These are phyloP conservation scores for Blastocrithidia nonstop DNA, from an alignment of 208 protist genomes.

Conservation along the genomic window DNA sequence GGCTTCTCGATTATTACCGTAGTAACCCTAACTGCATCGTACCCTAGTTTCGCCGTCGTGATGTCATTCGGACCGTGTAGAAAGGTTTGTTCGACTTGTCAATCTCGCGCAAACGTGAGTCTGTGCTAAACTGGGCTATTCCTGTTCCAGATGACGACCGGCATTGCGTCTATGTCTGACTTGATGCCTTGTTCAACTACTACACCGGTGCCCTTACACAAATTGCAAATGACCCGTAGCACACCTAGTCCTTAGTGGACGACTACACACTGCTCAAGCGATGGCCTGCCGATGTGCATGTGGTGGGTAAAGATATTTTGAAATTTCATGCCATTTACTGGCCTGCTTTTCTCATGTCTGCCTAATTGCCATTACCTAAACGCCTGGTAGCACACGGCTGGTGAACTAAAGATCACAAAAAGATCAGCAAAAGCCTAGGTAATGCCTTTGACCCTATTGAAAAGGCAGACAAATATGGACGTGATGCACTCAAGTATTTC, in stretches of 20 bases:
- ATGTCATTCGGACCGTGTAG: constrained; percentile 80
- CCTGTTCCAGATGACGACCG: constrained; percentile 88
- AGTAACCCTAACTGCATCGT: constrained; percentile 81
- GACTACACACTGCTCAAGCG: constrained; percentile 23
- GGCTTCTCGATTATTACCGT: constrained; percentile 75
- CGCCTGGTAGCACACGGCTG: constrained; percentile 88
- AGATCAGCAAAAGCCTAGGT: constrained; percentile 96
- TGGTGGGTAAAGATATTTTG: constrained; percentile 99
- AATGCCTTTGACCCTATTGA: constrained; percentile 93
- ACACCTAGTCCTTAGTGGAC: constrained; percentile 20
- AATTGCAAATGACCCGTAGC: constrained; percentile 18
- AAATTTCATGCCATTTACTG: constrained; percentile 99
- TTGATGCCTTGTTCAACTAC: constrained; percentile 99
- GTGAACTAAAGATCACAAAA: constrained; percentile 91
- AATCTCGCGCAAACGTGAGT: constrained; percentile 86
- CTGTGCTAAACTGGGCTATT: constrained; percentile 93
- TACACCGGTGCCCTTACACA: constrained; percentile 86
- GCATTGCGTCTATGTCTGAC: constrained; percentile 99
- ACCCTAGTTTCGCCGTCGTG: constrained; percentile 83
- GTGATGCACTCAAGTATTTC: constrained; percentile 92
- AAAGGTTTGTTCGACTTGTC: constrained; percentile 91
- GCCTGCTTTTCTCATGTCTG: constrained; percentile 96
- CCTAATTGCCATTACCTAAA: constrained; percentile 86
- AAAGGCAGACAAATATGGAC: constrained; percentile 64
- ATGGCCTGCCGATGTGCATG: constrained; percentile 81